Evolutionary conservation across 805 yeast species (phyloP), one percentile per base, ranked within the genome.

Genomic region (Saccharomyces jurei): DNA sequence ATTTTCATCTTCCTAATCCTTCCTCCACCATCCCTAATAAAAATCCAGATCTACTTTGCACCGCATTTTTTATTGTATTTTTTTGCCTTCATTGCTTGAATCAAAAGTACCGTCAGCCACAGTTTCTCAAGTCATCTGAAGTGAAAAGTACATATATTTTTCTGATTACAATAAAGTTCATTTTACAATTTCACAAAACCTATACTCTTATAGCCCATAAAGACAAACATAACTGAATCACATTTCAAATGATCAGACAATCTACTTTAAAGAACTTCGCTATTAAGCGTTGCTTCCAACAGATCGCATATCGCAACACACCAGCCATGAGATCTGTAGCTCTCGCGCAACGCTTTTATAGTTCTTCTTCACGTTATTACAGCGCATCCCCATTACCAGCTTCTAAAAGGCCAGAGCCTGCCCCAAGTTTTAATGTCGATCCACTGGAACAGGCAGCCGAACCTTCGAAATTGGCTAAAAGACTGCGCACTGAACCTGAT

Each of bases 401-500:
- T 11, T 36, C 44, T 17, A 53, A 54, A 17, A 68, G 73, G 56
- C 70, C 73, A n/a, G 61, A 60, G 32, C 73, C 73, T n/a, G 70
- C 73, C 21, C 71, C 72, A 49, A 65, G 71, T 58, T 70, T 70
- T 55, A 63, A 70, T 56, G 61, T 62, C 6, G 67, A 63, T 6
- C 59, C 65, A 4, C 49, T 57, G 22, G 55, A 49, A 14, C 49
- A 54, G 5, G 21, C 41, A 5, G 50, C 51, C 44, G 58, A 57
- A 10, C 50, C 56, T 21, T 49, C 58, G n/a, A 58, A 56, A 30
- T 54, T 59, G 41, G 49, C 36, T 26, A 41, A 54, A 25, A 56
- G 52, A 47, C 52, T 50, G 31, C 55, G 48, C 44, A 31, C 46
- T 29, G 52, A 54, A 11, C 49, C 46, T 30, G 52, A 22, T 44